Conservation (phyloP, 1,284 basidiomycete species). For the Cerrena zonata region DNA sequence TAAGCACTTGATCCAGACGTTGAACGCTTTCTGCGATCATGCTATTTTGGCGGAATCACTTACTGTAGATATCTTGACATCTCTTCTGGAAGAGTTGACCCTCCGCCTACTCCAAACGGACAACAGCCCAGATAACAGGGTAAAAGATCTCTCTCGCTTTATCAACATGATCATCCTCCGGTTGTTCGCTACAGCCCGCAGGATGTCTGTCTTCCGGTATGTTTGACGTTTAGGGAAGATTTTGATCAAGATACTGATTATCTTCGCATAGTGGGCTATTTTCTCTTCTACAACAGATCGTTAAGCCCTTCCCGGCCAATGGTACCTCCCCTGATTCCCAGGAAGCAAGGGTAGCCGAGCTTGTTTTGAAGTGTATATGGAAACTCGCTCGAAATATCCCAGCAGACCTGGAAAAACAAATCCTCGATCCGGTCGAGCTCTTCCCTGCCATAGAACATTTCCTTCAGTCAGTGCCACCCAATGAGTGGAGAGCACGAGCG, state of each 20-base stretch:
- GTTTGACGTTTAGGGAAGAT: constrained; percentile 23
- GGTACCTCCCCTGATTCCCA: constrained; percentile 66
- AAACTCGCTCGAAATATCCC: constrained; percentile 93
- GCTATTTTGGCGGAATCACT: constrained; percentile 74
- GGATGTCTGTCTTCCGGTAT: constrained; percentile 88
- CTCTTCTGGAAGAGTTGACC: constrained; percentile 82
- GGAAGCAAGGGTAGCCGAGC: constrained; percentile 87
- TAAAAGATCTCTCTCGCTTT: constrained; percentile 88
- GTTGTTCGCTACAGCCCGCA: constrained; percentile 84
- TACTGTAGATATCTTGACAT: constrained; percentile 73
- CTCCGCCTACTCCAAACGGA: constrained; percentile 87
- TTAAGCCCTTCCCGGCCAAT: constrained; percentile 76
- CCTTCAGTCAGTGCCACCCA: constrained; percentile 86
- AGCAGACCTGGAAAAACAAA: constrained; percentile 77
- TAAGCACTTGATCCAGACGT: constrained; percentile 92
- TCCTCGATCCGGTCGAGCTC: constrained; percentile 81
- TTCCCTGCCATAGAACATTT: constrained; percentile 95
- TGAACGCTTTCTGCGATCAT: constrained; percentile 89
- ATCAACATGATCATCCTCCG: constrained; percentile 98
- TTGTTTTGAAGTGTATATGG: constrained; percentile 98
- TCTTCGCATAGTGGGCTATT: constrained; percentile 63
- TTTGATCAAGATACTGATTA: constrained; percentile 25
- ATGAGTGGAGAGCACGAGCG: constrained; percentile 90
- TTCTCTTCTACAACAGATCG: constrained; percentile 79
- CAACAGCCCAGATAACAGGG: constrained; percentile 66